Base-by-base conservation (phyloP, 352 stramenopile genomes). In the Globisporangium ultimum region DNA sequence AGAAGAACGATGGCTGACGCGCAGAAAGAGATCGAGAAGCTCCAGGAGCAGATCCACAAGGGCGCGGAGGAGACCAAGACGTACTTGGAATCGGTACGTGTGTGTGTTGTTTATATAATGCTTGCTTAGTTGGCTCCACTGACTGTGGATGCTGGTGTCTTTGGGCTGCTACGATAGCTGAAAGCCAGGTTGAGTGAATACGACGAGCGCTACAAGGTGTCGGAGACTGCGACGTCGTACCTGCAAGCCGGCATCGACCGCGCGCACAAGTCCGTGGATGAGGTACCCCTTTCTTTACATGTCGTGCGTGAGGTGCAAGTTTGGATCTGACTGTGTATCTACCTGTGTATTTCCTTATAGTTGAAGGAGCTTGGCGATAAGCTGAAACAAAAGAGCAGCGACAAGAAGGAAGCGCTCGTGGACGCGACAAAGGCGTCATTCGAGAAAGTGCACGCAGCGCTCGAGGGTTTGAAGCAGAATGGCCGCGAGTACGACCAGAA, bases 11-110 rank as follows among this genome's bases (percentile, higher is more conserved):
- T 42, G 48, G 48, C 22, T 2, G 22, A 38, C 48, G 22, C 48
- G 5, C 53, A 59, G 43, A 24, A 60, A 8, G 48, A 53, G 48
- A 53, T 53, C 22, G 48, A 80, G 56, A 82, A 87, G 68, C 70
- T 91, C 38, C 77, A 89, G 66, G 63, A 78, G 61, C 78, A 87
- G 68, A 86, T 91, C 59, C 64, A 83, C 46, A 74, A 86, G 60
- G 78, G 82, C 56, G 69, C 80, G 13, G 71, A 88, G 57, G 79
- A 89, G 67, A 89, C 82, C 65, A 88, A 88, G 70, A 82, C 78
- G 64, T 89, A 92, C 54, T 65, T 89, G 42, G 69, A 67, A 36
- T 69, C 68, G 64, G 74, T 83, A 64, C 24, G 63, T 2, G n/a
- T 7, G 13, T 22, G 11, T 11, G 4, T 13, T 48, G 4, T 50